phyloP scores from a whole-genome alignment of 2,329 filamentous ascomycete genomes.

The Gnomoniopsis smithogilvyi region DNA sequence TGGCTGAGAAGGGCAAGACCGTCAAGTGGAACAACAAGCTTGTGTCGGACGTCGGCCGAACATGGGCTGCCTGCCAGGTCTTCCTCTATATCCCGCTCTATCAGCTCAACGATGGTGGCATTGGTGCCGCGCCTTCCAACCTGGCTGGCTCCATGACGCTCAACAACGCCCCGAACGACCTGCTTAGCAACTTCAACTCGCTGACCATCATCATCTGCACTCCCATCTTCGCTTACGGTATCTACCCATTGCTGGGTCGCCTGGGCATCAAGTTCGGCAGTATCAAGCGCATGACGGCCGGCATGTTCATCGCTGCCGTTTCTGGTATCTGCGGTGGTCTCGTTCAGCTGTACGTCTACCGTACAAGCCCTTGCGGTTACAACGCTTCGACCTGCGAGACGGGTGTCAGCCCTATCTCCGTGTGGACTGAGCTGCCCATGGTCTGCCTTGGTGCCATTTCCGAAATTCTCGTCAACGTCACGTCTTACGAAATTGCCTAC shows the following conservation, averaged over 20 bases:
- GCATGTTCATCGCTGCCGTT: constrained; percentile 44
- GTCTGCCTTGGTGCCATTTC: constrained; percentile 50
- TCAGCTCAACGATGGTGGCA: constrained; percentile 37
- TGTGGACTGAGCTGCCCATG: constrained; percentile 49
- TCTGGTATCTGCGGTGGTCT: constrained; percentile 44
- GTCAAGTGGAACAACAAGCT: constrained; percentile 64
- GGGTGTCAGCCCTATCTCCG: constrained; percentile 39
- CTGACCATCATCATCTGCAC: constrained; percentile 57
- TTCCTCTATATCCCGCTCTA: constrained; percentile 40
- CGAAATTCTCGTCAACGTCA: constrained; percentile 60
- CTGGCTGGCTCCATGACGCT: constrained; percentile 40
- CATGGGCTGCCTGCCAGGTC: constrained; percentile 36
- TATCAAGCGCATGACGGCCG: constrained; percentile 54
- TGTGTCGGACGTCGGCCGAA: constrained; percentile 62
- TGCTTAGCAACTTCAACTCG: constrained; percentile 58
- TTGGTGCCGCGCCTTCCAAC: constrained; percentile 33
- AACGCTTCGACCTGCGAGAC: constrained; percentile 37
- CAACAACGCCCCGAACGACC: constrained; percentile 57
- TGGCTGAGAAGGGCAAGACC: constrained; percentile 40
- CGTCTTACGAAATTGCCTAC: constrained; percentile 65
- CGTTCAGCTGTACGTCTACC: constrained; percentile 58
- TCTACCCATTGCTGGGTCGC: constrained; percentile 57
- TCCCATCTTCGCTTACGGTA: constrained; percentile 45
- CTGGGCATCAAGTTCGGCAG: constrained; percentile 53
- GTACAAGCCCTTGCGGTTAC: constrained; percentile 50